phyloP scores from a whole-genome alignment of 495 filamentous ascomycete species.

The Aspergillus ellipticus region DNA sequence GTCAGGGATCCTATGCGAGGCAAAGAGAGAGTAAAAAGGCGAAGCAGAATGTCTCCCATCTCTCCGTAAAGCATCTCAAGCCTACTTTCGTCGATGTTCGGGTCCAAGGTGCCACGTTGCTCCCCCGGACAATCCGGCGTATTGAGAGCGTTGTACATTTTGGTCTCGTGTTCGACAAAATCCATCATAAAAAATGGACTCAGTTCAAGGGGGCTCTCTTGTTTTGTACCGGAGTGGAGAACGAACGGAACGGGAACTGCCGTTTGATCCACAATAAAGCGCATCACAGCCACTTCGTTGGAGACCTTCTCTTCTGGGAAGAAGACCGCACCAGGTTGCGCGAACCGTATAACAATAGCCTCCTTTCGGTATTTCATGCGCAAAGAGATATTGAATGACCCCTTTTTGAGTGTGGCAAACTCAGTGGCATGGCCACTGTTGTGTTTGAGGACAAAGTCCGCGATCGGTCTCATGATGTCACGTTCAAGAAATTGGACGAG shows the following conservation, averaged over 20 bases:
- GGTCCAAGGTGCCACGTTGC: conserved; percentile 23
- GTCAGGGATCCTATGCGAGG: conserved; percentile 29
- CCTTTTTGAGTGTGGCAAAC: conserved; percentile 18
- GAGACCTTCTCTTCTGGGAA: conserved; percentile 34
- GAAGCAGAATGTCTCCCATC: conserved; percentile 29
- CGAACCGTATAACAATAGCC: conserved; percentile 22
- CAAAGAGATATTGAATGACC: conserved; percentile 24
- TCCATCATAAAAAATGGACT: conserved; percentile 49
- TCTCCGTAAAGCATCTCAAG: conserved; percentile 29
- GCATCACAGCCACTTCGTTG: conserved; percentile 38
- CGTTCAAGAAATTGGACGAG: conserved; percentile 10
- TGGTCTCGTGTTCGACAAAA: conserved; percentile 28
- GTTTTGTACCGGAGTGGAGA: conserved; percentile 29
- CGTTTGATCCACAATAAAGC: conserved; percentile 30
- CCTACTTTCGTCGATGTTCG: conserved; percentile 21
- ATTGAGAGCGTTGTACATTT: conserved; percentile 27
- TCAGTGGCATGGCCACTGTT: conserved; percentile 13
- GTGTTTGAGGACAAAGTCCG: conserved; percentile 19
- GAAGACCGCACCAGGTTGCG: conserved; percentile 18
- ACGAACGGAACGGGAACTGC: conserved; percentile 35
- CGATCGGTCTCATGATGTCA: conserved; percentile 23
- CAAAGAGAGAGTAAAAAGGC: conserved; percentile 27
- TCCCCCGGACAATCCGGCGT: conserved; percentile 17
- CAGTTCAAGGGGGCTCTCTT: conserved; percentile 26
- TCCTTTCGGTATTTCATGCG: conserved; percentile 19